These are phyloP conservation scores for Aspergillus aculeatus DNA, from an alignment of 2,329 filamentous ascomycete genomes.

Conservation along the genomic window DNA sequence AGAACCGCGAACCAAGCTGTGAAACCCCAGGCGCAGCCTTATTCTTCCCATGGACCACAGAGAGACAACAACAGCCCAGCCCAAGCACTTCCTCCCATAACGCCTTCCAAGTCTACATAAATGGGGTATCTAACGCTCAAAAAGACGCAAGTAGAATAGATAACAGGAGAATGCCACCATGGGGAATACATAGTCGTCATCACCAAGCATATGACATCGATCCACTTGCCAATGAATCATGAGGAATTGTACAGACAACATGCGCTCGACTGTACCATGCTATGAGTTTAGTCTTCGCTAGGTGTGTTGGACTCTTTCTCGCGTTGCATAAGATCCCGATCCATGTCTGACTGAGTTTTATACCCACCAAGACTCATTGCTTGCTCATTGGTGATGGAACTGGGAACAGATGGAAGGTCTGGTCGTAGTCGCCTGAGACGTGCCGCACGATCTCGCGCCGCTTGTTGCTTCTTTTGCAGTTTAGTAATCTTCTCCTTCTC, in stretches of 20 bases:
- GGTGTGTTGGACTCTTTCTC: conserved; percentile 21
- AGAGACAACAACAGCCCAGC: not conserved
- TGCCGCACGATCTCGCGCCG: conserved; percentile 30
- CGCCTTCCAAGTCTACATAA: not conserved
- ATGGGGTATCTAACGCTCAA: conserved; percentile 5
- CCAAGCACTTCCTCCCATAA: not conserved
- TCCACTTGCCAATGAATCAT: not conserved
- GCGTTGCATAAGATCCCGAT: conserved; percentile 27
- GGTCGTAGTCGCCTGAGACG: conserved; percentile 32
- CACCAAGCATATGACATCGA: not conserved
- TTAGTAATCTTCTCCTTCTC: conserved; percentile 26
- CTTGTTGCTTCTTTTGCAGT: conserved; percentile 26
- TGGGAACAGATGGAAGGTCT: conserved; percentile 28
- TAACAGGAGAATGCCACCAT: not conserved
- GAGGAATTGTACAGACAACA: not conserved
- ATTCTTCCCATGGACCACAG: not conserved
- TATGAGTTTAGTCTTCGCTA: conserved; percentile 4
- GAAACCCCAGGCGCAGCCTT: no score
- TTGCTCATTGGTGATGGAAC: conserved; percentile 28
- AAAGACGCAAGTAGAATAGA: not conserved
- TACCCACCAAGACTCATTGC: conserved; percentile 34
- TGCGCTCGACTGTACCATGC: not conserved
- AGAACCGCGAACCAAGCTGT: not conserved
- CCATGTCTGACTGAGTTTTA: conserved; percentile 32
- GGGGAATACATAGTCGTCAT: not conserved